Conservation (phyloP, 2,329 filamentous ascomycete genomes). For the Sporothrix luriei region DNA sequence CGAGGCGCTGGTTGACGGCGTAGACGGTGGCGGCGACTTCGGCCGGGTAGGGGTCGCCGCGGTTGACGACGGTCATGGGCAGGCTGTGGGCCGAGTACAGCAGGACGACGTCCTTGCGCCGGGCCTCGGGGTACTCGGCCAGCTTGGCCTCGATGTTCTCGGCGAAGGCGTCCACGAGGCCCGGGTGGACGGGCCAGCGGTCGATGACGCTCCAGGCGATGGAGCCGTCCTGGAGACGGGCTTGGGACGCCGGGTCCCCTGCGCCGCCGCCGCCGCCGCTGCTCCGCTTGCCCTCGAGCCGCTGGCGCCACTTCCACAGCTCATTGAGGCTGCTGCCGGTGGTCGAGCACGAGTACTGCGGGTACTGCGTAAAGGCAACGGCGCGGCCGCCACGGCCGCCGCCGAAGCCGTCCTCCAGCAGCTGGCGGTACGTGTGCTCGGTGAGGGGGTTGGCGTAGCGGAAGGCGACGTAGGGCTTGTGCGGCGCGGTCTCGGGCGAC, state of each 20-base stretch:
- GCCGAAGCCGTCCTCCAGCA: slow-evolving; percentile 88
- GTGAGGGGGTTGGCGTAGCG: slow-evolving; percentile 92
- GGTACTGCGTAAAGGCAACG: slow-evolving; percentile 97
- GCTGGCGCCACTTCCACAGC: slow-evolving; percentile 93
- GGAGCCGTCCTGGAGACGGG: slow-evolving; percentile 56
- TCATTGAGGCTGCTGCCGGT: slow-evolving; percentile 96
- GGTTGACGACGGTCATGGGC: slow-evolving; percentile 96
- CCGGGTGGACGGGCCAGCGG: slow-evolving; percentile 90
- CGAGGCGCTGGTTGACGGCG: slow-evolving; percentile 90
- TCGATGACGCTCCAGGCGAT: slow-evolving; percentile 98
- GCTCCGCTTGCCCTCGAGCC: slow-evolving; percentile 72
- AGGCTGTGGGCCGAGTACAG: slow-evolving; percentile 95
- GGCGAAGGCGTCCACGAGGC: slow-evolving; percentile 88
- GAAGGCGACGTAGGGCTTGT: slow-evolving; percentile 97
- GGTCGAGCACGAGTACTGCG: slow-evolving; percentile 96
- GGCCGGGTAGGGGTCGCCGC: slow-evolving; percentile 90
- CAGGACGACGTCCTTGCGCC: slow-evolving; percentile 77
- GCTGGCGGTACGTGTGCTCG: slow-evolving; percentile 83
- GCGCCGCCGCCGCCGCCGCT: slow-evolving; percentile 50
- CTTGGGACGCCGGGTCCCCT: slow-evolving; percentile 34
- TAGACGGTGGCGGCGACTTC: slow-evolving; percentile 96
- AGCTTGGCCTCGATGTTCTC: slow-evolving; percentile 87
- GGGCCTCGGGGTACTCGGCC: slow-evolving; percentile 78
- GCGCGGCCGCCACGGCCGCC: slow-evolving; percentile 87
- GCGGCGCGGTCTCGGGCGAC: slow-evolving; percentile 89